These are phyloP conservation scores for Jacaranda mimosifolia DNA, from an alignment of 257 asterid species.

Conservation along the genomic window DNA sequence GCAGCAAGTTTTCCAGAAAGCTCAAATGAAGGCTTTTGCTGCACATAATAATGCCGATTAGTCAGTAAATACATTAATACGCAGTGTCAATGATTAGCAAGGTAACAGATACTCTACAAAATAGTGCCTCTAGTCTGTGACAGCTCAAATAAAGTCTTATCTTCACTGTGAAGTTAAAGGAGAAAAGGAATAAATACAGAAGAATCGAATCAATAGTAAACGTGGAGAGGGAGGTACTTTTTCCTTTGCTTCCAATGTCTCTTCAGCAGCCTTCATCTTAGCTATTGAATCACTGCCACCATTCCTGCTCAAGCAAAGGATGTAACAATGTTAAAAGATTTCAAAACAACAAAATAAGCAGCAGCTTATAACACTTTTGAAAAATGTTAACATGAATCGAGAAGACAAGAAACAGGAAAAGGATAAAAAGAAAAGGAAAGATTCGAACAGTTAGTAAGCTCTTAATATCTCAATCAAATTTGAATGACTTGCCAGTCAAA, in stretches of 20 bases:
- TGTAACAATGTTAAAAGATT: constrained; percentile 1
- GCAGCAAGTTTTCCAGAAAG: constrained; percentile 99
- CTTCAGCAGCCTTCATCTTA: constrained; percentile 88
- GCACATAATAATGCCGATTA: constrained; percentile 44
- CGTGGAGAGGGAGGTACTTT: constrained; percentile 51
- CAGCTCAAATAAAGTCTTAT: not conserved
- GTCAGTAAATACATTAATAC: constrained; percentile 17
- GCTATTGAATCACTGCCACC: constrained; percentile 73
- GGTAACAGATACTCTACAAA: constrained; percentile 9
- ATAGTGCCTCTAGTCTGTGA: constrained; percentile 17
- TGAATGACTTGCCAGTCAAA: constrained; percentile 7
- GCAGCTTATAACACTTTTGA: not conserved
- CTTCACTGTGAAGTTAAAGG: constrained; percentile 2
- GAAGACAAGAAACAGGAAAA: not conserved
- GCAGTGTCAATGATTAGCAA: constrained; percentile 5
- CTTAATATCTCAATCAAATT: not conserved
- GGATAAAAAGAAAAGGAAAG: constrained; percentile 1
- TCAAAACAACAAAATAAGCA: constrained; percentile 6
- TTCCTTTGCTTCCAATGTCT: constrained; percentile 78
- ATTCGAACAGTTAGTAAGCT: constrained; percentile 10
- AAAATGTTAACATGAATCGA: constrained; percentile 10
- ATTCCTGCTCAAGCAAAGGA: constrained; percentile 59
- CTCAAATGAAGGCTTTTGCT: constrained; percentile 98
- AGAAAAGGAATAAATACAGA: constrained; percentile 26
- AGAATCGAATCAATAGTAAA: constrained; percentile 20